phyloP scores from a whole-genome alignment of 2,329 filamentous ascomycete genomes.

The Nothopassalora personata region DNA sequence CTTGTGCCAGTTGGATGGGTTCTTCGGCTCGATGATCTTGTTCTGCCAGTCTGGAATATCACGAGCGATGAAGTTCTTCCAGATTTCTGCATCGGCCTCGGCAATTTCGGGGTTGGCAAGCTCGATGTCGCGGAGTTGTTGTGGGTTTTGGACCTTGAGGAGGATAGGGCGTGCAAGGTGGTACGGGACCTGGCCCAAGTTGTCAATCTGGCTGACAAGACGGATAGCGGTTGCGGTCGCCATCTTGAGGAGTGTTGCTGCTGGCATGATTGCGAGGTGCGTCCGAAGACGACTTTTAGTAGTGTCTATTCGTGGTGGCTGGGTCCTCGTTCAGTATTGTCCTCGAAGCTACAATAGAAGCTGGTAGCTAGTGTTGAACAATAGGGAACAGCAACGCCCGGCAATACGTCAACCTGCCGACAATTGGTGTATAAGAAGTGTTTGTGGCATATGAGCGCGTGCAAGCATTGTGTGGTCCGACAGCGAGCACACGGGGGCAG shows the following conservation, averaged over 20 bases:
- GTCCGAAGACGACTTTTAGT: background rate
- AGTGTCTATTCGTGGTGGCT: background rate
- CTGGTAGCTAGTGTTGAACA: background rate
- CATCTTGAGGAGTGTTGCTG: conserved; percentile 36
- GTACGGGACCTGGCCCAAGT: conserved; percentile 68
- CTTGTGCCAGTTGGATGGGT: conserved; percentile 68
- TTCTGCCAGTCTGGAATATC: conserved; percentile 63
- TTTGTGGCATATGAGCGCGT: background rate
- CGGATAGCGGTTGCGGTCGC: conserved; percentile 38
- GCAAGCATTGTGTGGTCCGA: background rate
- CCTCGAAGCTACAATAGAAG: background rate
- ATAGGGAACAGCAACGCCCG: background rate
- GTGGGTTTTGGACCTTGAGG: conserved; percentile 62
- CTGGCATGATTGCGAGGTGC: conserved; percentile 22
- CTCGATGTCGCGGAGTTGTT: conserved; percentile 69
- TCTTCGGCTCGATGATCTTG: conserved; percentile 59
- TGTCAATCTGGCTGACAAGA: conserved; percentile 49
- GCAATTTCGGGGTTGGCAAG: conserved; percentile 69
- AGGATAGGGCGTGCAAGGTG: conserved; percentile 63
- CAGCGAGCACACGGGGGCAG: background rate
- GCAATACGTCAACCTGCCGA: background rate
- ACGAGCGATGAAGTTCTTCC: conserved; percentile 71
- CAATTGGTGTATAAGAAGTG: background rate
- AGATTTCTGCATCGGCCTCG: conserved; percentile 65
- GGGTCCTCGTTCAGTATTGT: background rate